These are phyloP conservation scores for Pseudonitzschia pungens DNA, from an alignment of 108 stramenopile genomes.

Conservation along the genomic window DNA sequence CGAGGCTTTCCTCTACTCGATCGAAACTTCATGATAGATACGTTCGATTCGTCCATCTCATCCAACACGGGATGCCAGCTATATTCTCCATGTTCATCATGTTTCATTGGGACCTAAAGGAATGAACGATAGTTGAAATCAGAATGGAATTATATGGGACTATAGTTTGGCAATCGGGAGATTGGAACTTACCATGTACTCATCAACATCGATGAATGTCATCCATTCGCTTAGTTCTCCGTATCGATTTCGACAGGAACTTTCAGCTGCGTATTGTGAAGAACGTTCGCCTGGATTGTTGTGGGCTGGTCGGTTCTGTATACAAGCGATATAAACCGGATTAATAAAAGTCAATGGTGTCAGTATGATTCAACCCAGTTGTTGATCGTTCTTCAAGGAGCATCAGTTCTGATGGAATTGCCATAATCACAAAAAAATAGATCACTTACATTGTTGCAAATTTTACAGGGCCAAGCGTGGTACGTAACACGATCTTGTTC, in stretches of 20 bases:
- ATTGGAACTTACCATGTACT: slow-evolving; percentile 47
- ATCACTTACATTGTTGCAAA: slow-evolving; percentile 36
- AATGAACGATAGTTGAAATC: not conserved
- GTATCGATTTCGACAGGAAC: slow-evolving; percentile 64
- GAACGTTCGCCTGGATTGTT: slow-evolving; percentile 54
- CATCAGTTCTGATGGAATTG: not conserved
- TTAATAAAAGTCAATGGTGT: not conserved
- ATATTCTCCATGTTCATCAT: slow-evolving; percentile 47
- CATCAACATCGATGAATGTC: slow-evolving; percentile 71
- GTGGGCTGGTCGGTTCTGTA: slow-evolving; percentile 20
- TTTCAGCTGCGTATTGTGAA: slow-evolving; percentile 79
- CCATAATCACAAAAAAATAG: not conserved
- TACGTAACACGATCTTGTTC: slow-evolving; percentile 41
- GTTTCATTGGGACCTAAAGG: slow-evolving; percentile 56
- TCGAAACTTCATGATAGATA: slow-evolving; percentile 50
- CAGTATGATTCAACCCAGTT: not conserved
- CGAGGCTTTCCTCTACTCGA: slow-evolving; percentile 34
- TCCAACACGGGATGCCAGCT: slow-evolving; percentile 51
- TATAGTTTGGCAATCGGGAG: not conserved
- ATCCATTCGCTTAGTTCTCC: slow-evolving; percentile 78
- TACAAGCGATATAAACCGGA: not conserved
- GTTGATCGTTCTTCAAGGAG: not conserved
- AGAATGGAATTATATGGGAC: not conserved
- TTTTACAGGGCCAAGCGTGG: slow-evolving; percentile 70
- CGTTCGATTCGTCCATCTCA: slow-evolving; percentile 38